Conservation (phyloP, 208 protist species). For the Phytomonas francai region DNA sequence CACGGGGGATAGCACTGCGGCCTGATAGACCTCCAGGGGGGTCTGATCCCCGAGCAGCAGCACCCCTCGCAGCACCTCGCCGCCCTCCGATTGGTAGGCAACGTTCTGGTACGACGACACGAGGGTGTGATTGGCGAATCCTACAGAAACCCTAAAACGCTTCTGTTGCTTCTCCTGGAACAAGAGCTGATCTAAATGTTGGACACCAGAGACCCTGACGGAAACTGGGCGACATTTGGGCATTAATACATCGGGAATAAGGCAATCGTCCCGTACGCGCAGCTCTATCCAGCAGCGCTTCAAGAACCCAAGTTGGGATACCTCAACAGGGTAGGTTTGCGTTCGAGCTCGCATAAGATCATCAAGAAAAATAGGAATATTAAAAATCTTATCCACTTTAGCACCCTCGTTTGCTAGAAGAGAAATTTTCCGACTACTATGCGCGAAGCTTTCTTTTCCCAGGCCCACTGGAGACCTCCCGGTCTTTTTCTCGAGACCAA, state of each 20-base stretch:
- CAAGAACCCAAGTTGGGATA: slow-evolving; percentile 3
- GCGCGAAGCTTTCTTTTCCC: not conserved
- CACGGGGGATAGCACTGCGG: slow-evolving; percentile 15
- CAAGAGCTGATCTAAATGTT: not conserved
- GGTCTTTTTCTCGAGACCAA: not conserved
- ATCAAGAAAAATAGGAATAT: not conserved
- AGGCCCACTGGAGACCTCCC: not conserved
- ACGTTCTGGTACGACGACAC: not conserved
- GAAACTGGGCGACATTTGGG: slow-evolving; percentile 24
- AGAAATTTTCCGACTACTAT: not conserved
- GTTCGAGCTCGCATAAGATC: not conserved
- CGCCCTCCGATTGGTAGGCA: not conserved
- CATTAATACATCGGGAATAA: slow-evolving; percentile 16
- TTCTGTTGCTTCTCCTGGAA: not conserved
- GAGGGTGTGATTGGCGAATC: not conserved
- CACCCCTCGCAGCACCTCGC: slow-evolving; percentile 6
- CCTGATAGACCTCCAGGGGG: slow-evolving; percentile 25
- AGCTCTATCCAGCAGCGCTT: slow-evolving; percentile 15
- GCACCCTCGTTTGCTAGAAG: not conserved
- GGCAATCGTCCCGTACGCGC: slow-evolving; percentile 11
- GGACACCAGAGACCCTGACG: not conserved
- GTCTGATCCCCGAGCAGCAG: slow-evolving; percentile 17
- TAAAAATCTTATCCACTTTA: not conserved
- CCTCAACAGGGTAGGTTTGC: not conserved
- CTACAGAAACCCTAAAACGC: not conserved